phyloP scores from a whole-genome alignment of 768 basidiomycete species.

The Daedaleopsis sinensis region DNA sequence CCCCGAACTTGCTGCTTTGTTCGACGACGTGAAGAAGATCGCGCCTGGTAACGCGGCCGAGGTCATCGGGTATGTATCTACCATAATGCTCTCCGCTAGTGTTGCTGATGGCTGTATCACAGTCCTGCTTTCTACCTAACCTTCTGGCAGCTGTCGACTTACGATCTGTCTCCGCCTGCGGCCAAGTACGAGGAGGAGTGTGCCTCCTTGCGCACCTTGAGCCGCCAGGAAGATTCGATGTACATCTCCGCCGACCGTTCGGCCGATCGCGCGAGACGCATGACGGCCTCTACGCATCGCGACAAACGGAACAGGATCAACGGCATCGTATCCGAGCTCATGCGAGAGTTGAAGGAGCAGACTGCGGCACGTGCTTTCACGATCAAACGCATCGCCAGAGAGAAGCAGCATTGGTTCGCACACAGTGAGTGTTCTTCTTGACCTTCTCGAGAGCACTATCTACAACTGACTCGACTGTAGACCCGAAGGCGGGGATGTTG shows the following conservation, averaged over 20 bases:
- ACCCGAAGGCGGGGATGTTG: constrained; percentile 50
- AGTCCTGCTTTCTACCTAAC: constrained; percentile 94
- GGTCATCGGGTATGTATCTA: constrained; percentile 65
- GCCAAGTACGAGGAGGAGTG: constrained; percentile 81
- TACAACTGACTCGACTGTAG: constrained; percentile 27
- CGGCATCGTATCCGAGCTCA: constrained; percentile 56
- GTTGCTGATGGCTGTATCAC: constrained; percentile 8
- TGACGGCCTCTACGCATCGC: constrained; percentile 59
- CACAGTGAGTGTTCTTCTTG: constrained; percentile 47
- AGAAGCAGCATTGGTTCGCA: constrained; percentile 85
- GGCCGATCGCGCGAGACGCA: constrained; percentile 60
- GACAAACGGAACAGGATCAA: constrained; percentile 68
- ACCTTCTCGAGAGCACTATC: not conserved
- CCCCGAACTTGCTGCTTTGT: constrained; percentile 68
- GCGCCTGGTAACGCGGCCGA: constrained; percentile 67
- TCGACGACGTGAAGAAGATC: constrained; percentile 75
- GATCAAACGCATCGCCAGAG: constrained; percentile 72
- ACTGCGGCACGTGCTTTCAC: constrained; percentile 72
- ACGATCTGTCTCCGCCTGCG: constrained; percentile 82
- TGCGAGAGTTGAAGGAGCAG: constrained; percentile 78
- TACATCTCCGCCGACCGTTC: constrained; percentile 72
- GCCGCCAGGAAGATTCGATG: constrained; percentile 68
- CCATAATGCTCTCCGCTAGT: constrained; percentile 9
- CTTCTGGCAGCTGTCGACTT: constrained; percentile 95
- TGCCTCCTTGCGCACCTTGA: constrained; percentile 57